These are phyloP conservation scores for Pezicula rhizophila DNA, from an alignment of 2,329 filamentous ascomycete species.

Conservation along the genomic window DNA sequence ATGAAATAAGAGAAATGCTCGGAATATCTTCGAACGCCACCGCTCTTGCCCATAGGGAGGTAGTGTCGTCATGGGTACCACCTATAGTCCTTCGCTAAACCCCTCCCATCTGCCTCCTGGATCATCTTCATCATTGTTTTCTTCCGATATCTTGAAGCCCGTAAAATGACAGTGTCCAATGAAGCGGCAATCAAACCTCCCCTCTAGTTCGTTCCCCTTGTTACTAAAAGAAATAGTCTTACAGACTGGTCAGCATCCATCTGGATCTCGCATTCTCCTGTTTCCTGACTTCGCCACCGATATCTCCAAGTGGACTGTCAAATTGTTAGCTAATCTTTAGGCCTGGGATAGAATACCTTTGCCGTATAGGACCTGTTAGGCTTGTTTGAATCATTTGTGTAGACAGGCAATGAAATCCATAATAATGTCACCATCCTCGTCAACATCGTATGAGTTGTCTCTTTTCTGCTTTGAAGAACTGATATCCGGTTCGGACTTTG, in stretches of 20 bases:
- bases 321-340: constrained; percentile 12
- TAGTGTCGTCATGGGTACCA: constrained; percentile 3
- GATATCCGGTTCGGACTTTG: background rate
- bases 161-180: constrained; percentile 10
- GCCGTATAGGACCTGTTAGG: background rate
- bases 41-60: too few species aligned
- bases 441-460: constrained; percentile 5
- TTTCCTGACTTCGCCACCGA: constrained; percentile 16
- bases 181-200: constrained; percentile 8
- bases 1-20: too few species aligned
- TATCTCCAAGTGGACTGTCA: constrained; percentile 12
- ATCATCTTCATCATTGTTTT: constrained; percentile 2
- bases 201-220: constrained; percentile 9
- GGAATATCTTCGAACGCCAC: too few species aligned
- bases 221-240: constrained; percentile 11
- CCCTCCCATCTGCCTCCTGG: constrained; percentile 10
- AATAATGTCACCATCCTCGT: constrained; percentile 8
- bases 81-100: constrained; percentile 3
- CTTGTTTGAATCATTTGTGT: background rate
- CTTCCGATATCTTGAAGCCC: constrained; percentile 3
- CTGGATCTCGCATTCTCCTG: constrained; percentile 14
- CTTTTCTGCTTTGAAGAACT: constrained; percentile 7
- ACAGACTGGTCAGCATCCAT: constrained; percentile 6
- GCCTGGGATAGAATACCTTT: constrained; percentile 6
- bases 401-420: constrained; percentile 2